These are phyloP conservation scores for Triticum timopheevii DNA, from an alignment of 176 grass and related monocot species.

Conservation along the genomic window DNA sequence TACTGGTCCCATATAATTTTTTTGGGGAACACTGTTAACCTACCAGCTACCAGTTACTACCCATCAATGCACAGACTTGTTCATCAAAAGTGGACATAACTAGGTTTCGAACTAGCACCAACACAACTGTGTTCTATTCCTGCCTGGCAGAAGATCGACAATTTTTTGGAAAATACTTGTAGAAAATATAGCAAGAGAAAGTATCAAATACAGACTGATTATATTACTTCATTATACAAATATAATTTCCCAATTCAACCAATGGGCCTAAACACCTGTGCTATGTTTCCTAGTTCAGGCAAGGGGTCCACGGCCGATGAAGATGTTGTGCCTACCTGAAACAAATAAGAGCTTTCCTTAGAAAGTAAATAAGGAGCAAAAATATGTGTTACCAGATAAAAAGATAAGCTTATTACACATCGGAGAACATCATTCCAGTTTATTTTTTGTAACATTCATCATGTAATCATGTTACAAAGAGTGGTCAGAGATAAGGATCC, in stretches of 20 bases:
- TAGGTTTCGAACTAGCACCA: neutral
- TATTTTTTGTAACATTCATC: neutral
- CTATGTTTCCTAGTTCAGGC: constrained; percentile 53
- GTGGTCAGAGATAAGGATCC: neutral
- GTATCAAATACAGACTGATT: neutral
- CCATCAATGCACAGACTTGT: neutral
- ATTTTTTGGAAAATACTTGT: neutral
- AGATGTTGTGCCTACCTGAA: constrained; percentile 77
- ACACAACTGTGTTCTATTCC: neutral
- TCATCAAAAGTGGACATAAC: neutral
- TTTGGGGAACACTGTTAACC: neutral
- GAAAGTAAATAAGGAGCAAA: neutral
- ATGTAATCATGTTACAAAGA: neutral
- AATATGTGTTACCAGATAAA: constrained; percentile 6
- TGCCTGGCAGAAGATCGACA: neutral
- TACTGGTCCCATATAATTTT: neutral
- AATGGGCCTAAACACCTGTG: constrained; percentile 44
- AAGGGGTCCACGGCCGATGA: constrained; percentile 72
- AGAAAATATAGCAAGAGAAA: neutral
- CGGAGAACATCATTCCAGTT: neutral
- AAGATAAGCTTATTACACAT: neutral
- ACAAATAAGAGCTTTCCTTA: constrained; percentile 11
- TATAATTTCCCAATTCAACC: constrained; percentile 1
- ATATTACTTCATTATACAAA: neutral
- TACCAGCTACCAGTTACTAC: neutral